Percentiles rank a stretch among this genome's conserved stretches.
Evolutionary conservation across 2,329 filamentous ascomycete genomes (phyloP).

Genomic region (Verticillium zaregamsianum): DNA sequence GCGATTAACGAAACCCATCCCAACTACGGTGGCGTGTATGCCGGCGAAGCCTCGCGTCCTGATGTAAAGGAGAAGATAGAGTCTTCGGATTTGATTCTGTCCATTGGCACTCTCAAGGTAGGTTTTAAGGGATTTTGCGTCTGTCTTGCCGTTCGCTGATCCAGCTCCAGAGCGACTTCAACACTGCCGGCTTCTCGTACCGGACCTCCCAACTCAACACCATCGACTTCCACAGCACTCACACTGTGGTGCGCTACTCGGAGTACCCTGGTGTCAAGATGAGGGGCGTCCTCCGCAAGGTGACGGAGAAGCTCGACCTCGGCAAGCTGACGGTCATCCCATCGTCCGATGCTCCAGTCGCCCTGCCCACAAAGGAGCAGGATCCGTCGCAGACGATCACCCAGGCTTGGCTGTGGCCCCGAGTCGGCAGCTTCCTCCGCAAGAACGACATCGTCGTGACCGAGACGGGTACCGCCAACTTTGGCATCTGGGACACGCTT

Average conservation of each 20-base stretch:
- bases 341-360: slow-evolving; percentile 50
- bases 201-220: slow-evolving; percentile 70
- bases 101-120: slow-evolving; percentile 59
- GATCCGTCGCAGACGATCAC: slow-evolving; percentile 48
- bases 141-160: neutral
- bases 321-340: slow-evolving; percentile 52
- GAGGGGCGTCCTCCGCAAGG: slow-evolving; percentile 70
- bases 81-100: slow-evolving; percentile 65
- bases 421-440: slow-evolving; percentile 66
- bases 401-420: slow-evolving; percentile 75
- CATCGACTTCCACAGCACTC: slow-evolving; percentile 76
- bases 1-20: slow-evolving; percentile 71
- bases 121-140: neutral
- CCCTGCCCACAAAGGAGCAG: slow-evolving; percentile 32
- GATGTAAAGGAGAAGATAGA: slow-evolving; percentile 63
- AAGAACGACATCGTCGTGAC: slow-evolving; percentile 76
- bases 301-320: slow-evolving; percentile 57
- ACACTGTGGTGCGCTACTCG: slow-evolving; percentile 70
- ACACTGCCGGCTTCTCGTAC: slow-evolving; percentile 80
- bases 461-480: slow-evolving; percentile 84
- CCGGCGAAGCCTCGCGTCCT: slow-evolving; percentile 68
- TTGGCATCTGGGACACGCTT: slow-evolving; percentile 80
- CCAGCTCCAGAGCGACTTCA: slow-evolving; percentile 63
- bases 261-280: slow-evolving; percentile 75
- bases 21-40: slow-evolving; percentile 82